Conservation (phyloP, 768 basidiomycete genomes). For the Hygrophorus pudorinus region DNA sequence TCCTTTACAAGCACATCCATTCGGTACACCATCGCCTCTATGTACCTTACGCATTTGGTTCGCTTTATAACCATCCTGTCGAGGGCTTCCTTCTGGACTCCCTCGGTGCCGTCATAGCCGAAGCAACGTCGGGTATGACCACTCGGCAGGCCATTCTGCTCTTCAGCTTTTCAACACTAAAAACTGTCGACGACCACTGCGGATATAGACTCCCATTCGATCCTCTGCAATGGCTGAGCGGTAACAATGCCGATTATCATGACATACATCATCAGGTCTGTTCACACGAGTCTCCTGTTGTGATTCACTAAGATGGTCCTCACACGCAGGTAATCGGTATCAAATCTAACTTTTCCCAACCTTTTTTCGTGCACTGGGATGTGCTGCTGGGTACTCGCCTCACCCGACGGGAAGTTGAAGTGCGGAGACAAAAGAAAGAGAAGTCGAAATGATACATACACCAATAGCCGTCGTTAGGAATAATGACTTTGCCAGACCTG, state of each 20-base stretch:
- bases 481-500: neutral
- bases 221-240: conserved; percentile 74
- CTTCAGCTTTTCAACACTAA: conserved; percentile 75
- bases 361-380: conserved; percentile 97
- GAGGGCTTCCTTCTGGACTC: conserved; percentile 91
- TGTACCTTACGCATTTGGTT: conserved; percentile 94
- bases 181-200: conserved; percentile 95
- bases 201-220: conserved; percentile 88
- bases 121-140: conserved; percentile 55
- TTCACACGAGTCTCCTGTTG: neutral
- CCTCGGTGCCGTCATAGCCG: conserved; percentile 70
- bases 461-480: neutral
- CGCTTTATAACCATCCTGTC: conserved; percentile 94
- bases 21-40: conserved; percentile 94
- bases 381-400: conserved; percentile 72
- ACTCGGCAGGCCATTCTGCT: conserved; percentile 78
- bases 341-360: conserved; percentile 93
- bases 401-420: conserved; percentile 59
- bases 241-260: conserved; percentile 94
- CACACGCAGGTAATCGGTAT: conserved; percentile 59
- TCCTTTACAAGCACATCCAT: conserved; percentile 85
- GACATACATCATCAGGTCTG: conserved; percentile 94
- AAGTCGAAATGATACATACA: conserved; percentile 20
- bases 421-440: conserved; percentile 29
- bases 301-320: conserved; percentile 1